Evolutionary conservation across 1,284 basidiomycete genomes (phyloP).

Genomic region (Rhodotorula sp.): DNA sequence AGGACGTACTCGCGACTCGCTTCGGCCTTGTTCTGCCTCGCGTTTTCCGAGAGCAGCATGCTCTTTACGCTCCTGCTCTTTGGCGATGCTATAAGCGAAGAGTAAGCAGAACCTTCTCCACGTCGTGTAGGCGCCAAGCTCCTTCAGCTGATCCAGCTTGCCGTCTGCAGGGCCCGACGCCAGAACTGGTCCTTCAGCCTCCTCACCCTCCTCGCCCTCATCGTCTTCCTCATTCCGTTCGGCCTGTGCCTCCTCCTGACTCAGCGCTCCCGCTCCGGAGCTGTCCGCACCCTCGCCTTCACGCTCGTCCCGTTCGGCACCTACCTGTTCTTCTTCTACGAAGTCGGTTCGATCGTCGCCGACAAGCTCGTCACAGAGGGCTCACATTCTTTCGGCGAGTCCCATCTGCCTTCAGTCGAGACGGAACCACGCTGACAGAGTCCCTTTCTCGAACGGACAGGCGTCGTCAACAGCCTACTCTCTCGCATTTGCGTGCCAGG

Average conservation of each 20-base stretch:
- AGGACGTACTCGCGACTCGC: slow-evolving; percentile 35
- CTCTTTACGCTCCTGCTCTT: slow-evolving; percentile 48
- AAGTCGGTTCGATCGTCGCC: slow-evolving; percentile 43
- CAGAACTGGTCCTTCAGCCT: slow-evolving; percentile 47
- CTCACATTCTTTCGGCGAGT: slow-evolving; percentile 43
- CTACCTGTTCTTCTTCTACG: slow-evolving; percentile 45
- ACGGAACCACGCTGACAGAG: neutral
- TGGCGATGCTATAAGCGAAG: slow-evolving; percentile 40
- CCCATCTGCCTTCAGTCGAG: too few relatives aligned
- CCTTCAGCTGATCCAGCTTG: neutral
- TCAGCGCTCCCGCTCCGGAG: slow-evolving; percentile 32
- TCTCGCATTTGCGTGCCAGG: slow-evolving; percentile 52
- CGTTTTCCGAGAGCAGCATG: slow-evolving; percentile 46
- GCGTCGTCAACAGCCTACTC: slow-evolving; percentile 45
- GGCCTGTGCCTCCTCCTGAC: slow-evolving; percentile 42
- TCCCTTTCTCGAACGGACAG: slow-evolving; percentile 16
- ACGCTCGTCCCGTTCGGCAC: slow-evolving; percentile 44
- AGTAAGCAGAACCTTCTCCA: slow-evolving; percentile 24
- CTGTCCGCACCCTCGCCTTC: slow-evolving; percentile 38
- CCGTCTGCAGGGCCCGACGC: slow-evolving; percentile 37
- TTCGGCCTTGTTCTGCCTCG: slow-evolving; percentile 44
- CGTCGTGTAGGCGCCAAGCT: neutral
- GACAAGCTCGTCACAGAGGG: slow-evolving; percentile 43
- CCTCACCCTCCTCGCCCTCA: slow-evolving; percentile 43
- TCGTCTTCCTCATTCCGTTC: slow-evolving; percentile 45